Conservation (phyloP, 164 flowering plant species). For the Sextonia rubra region DNA sequence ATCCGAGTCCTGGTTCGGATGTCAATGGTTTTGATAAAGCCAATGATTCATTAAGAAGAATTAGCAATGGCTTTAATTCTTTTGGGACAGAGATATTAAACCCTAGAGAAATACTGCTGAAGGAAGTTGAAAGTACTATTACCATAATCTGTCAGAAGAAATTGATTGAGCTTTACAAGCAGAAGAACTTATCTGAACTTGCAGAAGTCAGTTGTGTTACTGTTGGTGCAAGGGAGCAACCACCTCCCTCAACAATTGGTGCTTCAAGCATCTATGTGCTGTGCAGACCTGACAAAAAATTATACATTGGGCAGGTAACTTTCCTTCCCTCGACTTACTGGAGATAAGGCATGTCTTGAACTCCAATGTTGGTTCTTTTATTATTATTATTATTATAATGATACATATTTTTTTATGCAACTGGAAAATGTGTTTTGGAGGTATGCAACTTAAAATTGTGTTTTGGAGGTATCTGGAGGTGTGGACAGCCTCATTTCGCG, state of each 20-base stretch:
- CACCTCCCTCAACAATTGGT: slow-evolving; percentile 90
- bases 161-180: slow-evolving; percentile 44
- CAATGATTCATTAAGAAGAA: slow-evolving; percentile 11
- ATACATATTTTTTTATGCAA: not conserved
- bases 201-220: slow-evolving; percentile 44
- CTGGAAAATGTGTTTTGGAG: not conserved
- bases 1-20: slow-evolving; percentile 5
- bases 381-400: no score
- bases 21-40: slow-evolving; percentile 17
- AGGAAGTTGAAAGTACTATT: slow-evolving; percentile 49
- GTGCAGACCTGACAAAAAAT: slow-evolving; percentile 63
- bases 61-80: slow-evolving; percentile 3
- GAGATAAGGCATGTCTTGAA: not conserved
- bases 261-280: slow-evolving; percentile 83
- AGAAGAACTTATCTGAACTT: slow-evolving; percentile 28
- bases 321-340: not conserved
- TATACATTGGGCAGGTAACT: slow-evolving; percentile 87
- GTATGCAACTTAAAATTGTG: no score
- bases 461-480: not conserved
- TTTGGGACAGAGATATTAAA: slow-evolving; percentile 12
- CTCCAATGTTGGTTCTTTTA: no score
- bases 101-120: slow-evolving; percentile 22
- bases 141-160: slow-evolving; percentile 49
- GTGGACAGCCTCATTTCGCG: not conserved
- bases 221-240: slow-evolving; percentile 62